Percentiles rank a stretch among this genome's conserved stretches.
These are phyloP conservation scores for Cicer cuneatum DNA, from an alignment of 306 rosid genomes.

Conservation along the genomic window DNA sequence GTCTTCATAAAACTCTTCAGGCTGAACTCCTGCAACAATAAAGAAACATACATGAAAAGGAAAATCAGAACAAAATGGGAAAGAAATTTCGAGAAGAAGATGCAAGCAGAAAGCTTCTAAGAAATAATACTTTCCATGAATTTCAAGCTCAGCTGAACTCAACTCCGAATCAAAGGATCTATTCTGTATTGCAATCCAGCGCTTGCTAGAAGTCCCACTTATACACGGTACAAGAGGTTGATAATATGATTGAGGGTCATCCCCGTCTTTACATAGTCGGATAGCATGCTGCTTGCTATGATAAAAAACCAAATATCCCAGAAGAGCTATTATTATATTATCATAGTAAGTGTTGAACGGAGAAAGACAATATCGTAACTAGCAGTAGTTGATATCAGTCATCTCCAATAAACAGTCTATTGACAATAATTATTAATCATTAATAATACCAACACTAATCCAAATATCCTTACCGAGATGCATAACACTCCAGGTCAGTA, in stretches of 20 bases:
- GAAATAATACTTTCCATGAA: constrained; percentile 86
- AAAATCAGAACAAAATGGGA: constrained; percentile 22
- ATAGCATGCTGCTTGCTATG: constrained; percentile 65
- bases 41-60: constrained; percentile 47
- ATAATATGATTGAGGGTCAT: constrained; percentile 69
- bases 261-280: constrained; percentile 75
- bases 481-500: constrained; percentile 68
- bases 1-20: constrained; percentile 87
- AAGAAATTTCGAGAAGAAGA: constrained; percentile 19
- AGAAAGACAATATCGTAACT: constrained; percentile 45
- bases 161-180: constrained; percentile 68
- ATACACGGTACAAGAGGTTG: constrained; percentile 82
- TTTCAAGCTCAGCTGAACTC: constrained; percentile 73
- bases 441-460: constrained; percentile 2
- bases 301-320: constrained; percentile 43
- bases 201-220: constrained; percentile 80
- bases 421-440: constrained; percentile 21
- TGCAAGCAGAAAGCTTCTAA: constrained; percentile 33
- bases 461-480: constrained; percentile 73
- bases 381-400: constrained; percentile 25
- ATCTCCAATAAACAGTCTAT: constrained; percentile 36
- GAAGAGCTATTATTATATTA: constrained; percentile 27
- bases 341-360: constrained; percentile 39
- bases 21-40: constrained; percentile 76
- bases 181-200: constrained; percentile 88